These are phyloP conservation scores for Bremia lactucae DNA, from an alignment of 352 stramenopile species.

Conservation along the genomic window DNA sequence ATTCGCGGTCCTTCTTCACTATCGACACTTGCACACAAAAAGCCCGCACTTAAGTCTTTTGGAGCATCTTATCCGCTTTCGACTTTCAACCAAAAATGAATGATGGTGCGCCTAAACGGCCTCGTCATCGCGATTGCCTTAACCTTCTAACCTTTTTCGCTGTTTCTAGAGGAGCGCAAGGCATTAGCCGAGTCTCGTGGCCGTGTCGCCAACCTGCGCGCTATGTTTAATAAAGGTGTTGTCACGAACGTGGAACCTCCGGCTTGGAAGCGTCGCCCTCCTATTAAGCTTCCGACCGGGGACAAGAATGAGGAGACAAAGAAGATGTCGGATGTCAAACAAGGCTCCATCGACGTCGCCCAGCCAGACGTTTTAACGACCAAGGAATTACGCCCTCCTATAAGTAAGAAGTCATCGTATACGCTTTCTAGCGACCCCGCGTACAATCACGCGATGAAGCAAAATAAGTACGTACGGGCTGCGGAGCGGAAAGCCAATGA, in stretches of 20 bases:
- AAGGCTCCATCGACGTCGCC: too few species aligned
- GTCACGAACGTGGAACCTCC: slow-evolving; percentile 15
- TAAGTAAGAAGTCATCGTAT: slow-evolving; percentile 29
- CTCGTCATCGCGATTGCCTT: neutral
- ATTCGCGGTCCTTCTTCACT: slow-evolving; percentile 2
- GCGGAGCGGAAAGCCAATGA: slow-evolving; percentile 21
- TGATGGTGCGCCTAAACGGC: neutral
- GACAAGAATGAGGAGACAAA: slow-evolving; percentile 25
- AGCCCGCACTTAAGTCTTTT: neutral
- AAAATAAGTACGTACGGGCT: slow-evolving; percentile 21
- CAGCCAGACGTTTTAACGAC: slow-evolving; percentile 23
- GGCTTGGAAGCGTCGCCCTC: slow-evolving; percentile 5
- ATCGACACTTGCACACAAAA: neutral
- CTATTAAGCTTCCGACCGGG: slow-evolving; percentile 12
- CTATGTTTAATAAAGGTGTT: slow-evolving; percentile 55
- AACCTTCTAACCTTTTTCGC: neutral
- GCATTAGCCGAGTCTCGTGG: slow-evolving; percentile 35
- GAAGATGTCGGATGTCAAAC: slow-evolving; percentile 19
- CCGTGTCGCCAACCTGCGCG: slow-evolving; percentile 46
- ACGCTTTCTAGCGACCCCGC: slow-evolving; percentile 26
- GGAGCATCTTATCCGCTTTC: neutral
- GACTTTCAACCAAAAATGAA: slow-evolving; percentile 4
- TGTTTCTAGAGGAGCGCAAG: slow-evolving; percentile 31
- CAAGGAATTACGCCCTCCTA: slow-evolving; percentile 24
- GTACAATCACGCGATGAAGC: slow-evolving; percentile 29